These are phyloP conservation scores for Trichoderma cornu-damae DNA, from an alignment of 2,329 filamentous ascomycete genomes.

Conservation along the genomic window DNA sequence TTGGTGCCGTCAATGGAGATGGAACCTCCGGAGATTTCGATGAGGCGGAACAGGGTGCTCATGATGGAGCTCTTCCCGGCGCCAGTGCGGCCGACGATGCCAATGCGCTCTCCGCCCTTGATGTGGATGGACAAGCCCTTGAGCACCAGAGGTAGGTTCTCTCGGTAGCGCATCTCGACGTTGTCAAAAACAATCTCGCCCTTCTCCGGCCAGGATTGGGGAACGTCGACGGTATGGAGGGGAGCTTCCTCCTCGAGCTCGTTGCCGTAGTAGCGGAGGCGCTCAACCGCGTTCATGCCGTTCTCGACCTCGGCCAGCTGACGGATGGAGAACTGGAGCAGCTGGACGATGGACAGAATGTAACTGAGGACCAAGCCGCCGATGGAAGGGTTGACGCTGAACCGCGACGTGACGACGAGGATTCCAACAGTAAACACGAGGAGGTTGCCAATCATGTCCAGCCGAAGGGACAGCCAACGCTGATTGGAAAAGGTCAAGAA, in stretches of 20 bases:
- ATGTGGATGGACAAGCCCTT: conserved; percentile 68
- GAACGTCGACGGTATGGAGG: conserved; percentile 67
- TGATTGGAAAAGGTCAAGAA: conserved; percentile 95
- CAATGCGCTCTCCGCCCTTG: conserved; percentile 69
- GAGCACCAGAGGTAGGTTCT: conserved; percentile 66
- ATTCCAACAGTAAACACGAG: conserved; percentile 87
- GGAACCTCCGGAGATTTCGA: conserved; percentile 57
- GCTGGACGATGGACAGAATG: conserved; percentile 86
- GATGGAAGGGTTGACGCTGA: conserved; percentile 77
- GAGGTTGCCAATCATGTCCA: conserved; percentile 77
- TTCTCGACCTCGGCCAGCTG: conserved; percentile 96
- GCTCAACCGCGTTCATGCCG: conserved; percentile 94
- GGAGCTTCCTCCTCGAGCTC: conserved; percentile 86
- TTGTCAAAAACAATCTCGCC: conserved; percentile 74
- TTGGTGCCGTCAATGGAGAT: conserved; percentile 63
- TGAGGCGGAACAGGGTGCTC: conserved; percentile 73
- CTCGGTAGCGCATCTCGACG: conserved; percentile 74
- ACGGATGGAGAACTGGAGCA: conserved; percentile 92
- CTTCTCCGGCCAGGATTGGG: conserved; percentile 74
- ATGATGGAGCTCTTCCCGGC: conserved; percentile 82
- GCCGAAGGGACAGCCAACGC: conserved; percentile 79
- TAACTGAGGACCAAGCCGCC: conserved; percentile 87
- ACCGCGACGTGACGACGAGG: conserved; percentile 85
- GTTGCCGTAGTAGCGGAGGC: conserved; percentile 83
- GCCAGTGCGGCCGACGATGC: conserved; percentile 75